These are phyloP conservation scores for Pseudopyricularia javanii DNA, from an alignment of 2,329 filamentous ascomycete genomes.

Conservation along the genomic window DNA sequence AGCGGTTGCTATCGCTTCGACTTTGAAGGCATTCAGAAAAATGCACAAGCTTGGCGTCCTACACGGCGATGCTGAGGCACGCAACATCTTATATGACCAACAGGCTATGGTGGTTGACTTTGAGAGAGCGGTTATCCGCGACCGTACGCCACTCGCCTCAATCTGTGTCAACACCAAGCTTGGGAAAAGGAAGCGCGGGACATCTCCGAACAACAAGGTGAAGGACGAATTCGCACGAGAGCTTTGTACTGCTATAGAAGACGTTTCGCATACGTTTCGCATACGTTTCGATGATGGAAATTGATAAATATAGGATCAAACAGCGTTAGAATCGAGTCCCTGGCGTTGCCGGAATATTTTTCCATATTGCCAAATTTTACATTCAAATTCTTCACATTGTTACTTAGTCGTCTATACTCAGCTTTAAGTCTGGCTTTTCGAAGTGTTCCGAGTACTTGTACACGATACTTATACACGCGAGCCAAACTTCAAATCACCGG, in stretches of 20 bases:
- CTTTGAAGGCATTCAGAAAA: background rate
- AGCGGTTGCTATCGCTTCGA: background rate
- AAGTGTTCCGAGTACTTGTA: no score
- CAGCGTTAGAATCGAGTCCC: no score
- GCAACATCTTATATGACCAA: conserved; percentile 18
- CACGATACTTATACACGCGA: no score
- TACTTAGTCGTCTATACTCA: no score
- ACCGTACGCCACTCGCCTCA: background rate
- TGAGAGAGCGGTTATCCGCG: conserved; percentile 12
- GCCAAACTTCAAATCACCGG: no score
- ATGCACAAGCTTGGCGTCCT: conserved; percentile 5
- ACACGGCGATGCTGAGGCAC: conserved; percentile 12
- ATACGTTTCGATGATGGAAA: no score
- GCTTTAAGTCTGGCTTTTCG: no score
- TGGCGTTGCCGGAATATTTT: no score
- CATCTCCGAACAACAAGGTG: background rate
- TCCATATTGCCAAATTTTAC: no score
- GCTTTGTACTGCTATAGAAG: background rate
- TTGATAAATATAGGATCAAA: no score
- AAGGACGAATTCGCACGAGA: background rate
- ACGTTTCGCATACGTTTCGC: background rate
- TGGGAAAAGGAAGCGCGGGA: background rate
- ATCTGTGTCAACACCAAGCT: background rate
- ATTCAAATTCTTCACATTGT: no score
- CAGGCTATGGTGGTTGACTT: conserved; percentile 20